Conservation (phyloP, 176 grass and related monocot genomes). For the Echinochloa phyllopogon region DNA sequence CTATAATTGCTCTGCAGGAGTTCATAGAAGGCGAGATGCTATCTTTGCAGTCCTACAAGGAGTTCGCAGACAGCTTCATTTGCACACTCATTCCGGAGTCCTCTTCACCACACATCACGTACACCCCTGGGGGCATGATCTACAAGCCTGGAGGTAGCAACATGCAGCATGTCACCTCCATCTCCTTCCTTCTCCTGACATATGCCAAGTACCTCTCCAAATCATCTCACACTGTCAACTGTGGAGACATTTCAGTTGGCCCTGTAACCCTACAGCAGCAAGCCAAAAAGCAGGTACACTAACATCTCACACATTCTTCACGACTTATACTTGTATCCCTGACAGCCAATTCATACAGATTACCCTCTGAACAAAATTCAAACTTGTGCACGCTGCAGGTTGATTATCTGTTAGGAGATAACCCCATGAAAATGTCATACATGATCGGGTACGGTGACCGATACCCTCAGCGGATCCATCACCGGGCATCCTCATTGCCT, state of each 20-base stretch:
- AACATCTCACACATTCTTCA: background rate
- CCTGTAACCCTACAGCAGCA: constrained; percentile 61
- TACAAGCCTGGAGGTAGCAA: constrained; percentile 97
- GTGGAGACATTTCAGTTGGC: constrained; percentile 68
- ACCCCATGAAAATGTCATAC: constrained; percentile 94
- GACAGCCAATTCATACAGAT: background rate
- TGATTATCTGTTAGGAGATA: constrained; percentile 88
- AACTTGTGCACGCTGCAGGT: constrained; percentile 39
- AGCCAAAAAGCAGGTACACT: constrained; percentile 75
- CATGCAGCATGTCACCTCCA: constrained; percentile 96
- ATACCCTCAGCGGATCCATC: constrained; percentile 86
- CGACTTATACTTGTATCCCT: background rate
- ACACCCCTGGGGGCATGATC: constrained; percentile 82
- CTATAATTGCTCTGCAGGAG: constrained; percentile 46
- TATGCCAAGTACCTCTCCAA: constrained; percentile 89
- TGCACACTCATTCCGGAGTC: constrained; percentile 93
- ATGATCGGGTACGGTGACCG: constrained; percentile 85
- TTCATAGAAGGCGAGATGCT: constrained; percentile 78
- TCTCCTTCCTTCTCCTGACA: constrained; percentile 83
- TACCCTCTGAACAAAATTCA: constrained; percentile 10
- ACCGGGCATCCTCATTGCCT: constrained; percentile 81
- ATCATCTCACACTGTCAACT: constrained; percentile 80
- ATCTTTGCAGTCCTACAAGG: constrained; percentile 83
- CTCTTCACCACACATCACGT: constrained; percentile 76
- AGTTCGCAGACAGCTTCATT: constrained; percentile 81